Conservation (phyloP, 345 rosid genomes). For the Dipteronia dyeriana region DNA sequence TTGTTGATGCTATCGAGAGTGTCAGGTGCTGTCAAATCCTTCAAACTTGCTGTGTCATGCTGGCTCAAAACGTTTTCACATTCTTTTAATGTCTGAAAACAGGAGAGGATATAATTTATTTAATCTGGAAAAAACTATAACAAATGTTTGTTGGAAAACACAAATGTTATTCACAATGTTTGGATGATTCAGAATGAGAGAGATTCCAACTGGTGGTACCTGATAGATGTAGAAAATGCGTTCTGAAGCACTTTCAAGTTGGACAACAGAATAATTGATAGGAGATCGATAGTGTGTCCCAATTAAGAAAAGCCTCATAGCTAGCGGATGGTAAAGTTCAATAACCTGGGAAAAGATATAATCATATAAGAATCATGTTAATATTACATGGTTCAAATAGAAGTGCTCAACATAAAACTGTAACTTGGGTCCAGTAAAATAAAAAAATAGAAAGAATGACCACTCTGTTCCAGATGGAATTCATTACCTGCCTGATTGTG, state of each 20-base stretch:
- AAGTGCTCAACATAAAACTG: not conserved
- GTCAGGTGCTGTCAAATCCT: constrained; percentile 50
- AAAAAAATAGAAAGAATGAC: not conserved
- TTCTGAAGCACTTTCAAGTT: constrained; percentile 93
- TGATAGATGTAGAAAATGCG: constrained; percentile 90
- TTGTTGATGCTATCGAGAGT: constrained; percentile 42
- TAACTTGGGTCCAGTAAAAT: not conserved
- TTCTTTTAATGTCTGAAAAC: constrained; percentile 74
- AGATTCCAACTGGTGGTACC: constrained; percentile 37
- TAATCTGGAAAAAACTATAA: not conserved
- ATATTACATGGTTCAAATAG: not conserved
- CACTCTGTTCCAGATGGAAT: not conserved
- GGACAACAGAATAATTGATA: constrained; percentile 76
- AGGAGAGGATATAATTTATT: not conserved
- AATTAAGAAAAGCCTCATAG: constrained; percentile 82
- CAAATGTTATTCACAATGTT: constrained; percentile 11
- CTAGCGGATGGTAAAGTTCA: constrained; percentile 82
- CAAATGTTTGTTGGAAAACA: not conserved
- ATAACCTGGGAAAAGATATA: constrained; percentile 52
- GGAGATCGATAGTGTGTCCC: constrained; percentile 96
- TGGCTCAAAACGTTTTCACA: constrained; percentile 59
- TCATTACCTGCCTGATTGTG: constrained; percentile 83
- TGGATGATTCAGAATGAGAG: not conserved
- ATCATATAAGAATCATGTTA: constrained; percentile 9
- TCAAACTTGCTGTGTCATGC: constrained; percentile 33